phyloP scores from a whole-genome alignment of 768 basidiomycete genomes.

The Naganishia vaughanmartiniae region DNA sequence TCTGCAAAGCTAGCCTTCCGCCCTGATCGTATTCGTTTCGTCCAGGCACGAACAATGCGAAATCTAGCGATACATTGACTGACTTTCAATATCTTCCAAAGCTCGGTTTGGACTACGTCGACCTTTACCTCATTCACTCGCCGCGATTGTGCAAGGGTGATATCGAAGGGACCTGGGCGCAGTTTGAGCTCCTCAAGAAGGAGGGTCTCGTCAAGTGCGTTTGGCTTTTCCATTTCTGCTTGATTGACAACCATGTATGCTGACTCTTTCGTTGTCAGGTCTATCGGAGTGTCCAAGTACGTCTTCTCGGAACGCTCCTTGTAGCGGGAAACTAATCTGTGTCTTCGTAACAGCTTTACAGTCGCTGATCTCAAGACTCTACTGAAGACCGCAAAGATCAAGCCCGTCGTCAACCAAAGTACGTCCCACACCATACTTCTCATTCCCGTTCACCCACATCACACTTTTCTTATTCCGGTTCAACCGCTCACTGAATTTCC shows the following conservation, averaged over 20 bases:
- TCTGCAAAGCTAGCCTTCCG: too few species aligned
- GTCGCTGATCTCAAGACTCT: constrained; percentile 60
- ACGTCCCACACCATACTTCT: not conserved
- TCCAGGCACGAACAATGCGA: too few species aligned
- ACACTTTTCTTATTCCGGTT: too few species aligned
- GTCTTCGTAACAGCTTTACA: constrained; percentile 57
- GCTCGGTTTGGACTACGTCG: constrained; percentile 64
- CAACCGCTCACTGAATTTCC: constrained; percentile 13
- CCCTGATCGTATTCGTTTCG: too few species aligned
- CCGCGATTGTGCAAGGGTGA: constrained; percentile 49
- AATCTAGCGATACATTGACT: not conserved
- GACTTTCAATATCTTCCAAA: constrained; percentile 43
- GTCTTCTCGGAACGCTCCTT: not conserved
- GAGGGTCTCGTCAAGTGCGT: constrained; percentile 36
- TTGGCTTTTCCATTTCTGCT: not conserved
- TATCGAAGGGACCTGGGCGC: constrained; percentile 25
- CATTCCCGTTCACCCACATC: not conserved
- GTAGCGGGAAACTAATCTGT: not conserved
- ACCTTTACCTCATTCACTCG: constrained; percentile 69
- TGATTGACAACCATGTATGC: not conserved
- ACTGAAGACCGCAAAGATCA: constrained; percentile 58
- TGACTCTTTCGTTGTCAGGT: constrained; percentile 2
- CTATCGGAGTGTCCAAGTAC: constrained; percentile 60
- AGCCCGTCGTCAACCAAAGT: constrained; percentile 72
- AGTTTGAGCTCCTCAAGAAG: constrained; percentile 32